Conservation (phyloP, 2,329 filamentous ascomycete genomes). For the Elsinoe necatrix region DNA sequence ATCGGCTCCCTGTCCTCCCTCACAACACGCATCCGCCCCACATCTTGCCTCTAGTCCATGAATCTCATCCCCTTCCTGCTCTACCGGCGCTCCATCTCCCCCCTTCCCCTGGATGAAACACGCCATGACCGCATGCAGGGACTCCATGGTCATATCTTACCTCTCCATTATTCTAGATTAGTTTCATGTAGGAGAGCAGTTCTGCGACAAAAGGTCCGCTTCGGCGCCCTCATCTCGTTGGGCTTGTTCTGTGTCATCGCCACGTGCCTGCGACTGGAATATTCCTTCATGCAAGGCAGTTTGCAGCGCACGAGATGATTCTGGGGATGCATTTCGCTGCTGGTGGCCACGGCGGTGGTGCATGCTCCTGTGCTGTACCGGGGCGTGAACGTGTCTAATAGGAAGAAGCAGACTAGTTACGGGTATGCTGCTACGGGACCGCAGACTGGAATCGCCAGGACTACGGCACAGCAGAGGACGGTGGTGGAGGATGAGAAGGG, state of each 20-base stretch:
- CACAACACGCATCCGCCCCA: constrained; percentile 17
- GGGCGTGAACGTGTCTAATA: neutral
- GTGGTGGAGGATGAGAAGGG: neutral
- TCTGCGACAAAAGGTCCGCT: constrained; percentile 1
- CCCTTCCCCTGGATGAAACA: constrained; percentile 18
- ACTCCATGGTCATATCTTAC: constrained; percentile 24
- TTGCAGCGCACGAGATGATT: constrained; percentile 19
- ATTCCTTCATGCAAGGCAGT: constrained; percentile 17
- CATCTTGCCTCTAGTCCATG: constrained; percentile 20
- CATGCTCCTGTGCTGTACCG: constrained; percentile 19
- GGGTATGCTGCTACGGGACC: neutral
- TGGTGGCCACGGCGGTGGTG: constrained; percentile 19
- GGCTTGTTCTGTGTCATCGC: constrained; percentile 19
- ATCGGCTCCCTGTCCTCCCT: constrained; percentile 19
- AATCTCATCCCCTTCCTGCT: constrained; percentile 18
- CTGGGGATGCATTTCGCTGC: constrained; percentile 18
- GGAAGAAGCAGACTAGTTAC: neutral
- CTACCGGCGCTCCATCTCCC: constrained; percentile 18
- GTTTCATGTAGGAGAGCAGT: constrained; percentile 14
- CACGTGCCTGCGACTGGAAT: constrained; percentile 16
- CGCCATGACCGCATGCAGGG: constrained; percentile 22
- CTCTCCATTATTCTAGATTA: constrained; percentile 28
- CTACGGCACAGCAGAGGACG: neutral
- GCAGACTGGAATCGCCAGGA: neutral
- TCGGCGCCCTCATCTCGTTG: constrained; percentile 15